Base-by-base conservation (phyloP, 176 grass and related monocot genomes). In the barley (Hordeum vulgare) region DNA sequence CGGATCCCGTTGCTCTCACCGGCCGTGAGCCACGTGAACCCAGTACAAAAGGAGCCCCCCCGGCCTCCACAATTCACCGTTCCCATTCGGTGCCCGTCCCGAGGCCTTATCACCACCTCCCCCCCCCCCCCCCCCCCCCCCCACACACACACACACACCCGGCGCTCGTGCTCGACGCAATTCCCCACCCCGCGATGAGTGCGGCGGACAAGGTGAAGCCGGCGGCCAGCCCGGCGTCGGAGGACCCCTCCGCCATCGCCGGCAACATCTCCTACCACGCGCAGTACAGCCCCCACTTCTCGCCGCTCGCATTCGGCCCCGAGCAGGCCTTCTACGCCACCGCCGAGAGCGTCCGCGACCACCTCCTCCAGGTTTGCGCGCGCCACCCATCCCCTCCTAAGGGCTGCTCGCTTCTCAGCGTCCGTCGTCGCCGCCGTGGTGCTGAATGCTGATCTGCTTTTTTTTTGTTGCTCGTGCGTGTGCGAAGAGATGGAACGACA, bases 261-360 rank as follows among this genome's bases (percentile, higher is more conserved):
- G 94, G 83, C 25, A 96, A 99, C 60, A 99, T 96, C 57, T 85
- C 89, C 8, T 99, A 89, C 81, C 91, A 96, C 69, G 93, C 81
- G 18, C 70, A 80, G 66, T 99, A 90, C 74, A 94, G 35, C 78
- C 97, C 97, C 17, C 91, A 96, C 67, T 99, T 99, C 83, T 89
- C 91, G 45, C 93, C 91, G 71, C 84, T 86, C 83, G 81, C 83
- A 37, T 99, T 99, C 83, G 91, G 94, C 24, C 87, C 86, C 26
- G 97, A 99, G 87, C 81, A 96, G 28, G 93, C 97, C 8, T 99
- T 89, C 87, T 99, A 90, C 87, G 87, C 97, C 86, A 85, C 97
- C 21, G 93, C 97, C 6, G 87, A 96, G 80, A 96, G 97, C 85
- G 89, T 99, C 71, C 89, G 89, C 25, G 97, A 99, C 71, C 74